Evolutionary conservation across 345 rosid species (phyloP).

Genomic region (Clarkia xantiana): DNA sequence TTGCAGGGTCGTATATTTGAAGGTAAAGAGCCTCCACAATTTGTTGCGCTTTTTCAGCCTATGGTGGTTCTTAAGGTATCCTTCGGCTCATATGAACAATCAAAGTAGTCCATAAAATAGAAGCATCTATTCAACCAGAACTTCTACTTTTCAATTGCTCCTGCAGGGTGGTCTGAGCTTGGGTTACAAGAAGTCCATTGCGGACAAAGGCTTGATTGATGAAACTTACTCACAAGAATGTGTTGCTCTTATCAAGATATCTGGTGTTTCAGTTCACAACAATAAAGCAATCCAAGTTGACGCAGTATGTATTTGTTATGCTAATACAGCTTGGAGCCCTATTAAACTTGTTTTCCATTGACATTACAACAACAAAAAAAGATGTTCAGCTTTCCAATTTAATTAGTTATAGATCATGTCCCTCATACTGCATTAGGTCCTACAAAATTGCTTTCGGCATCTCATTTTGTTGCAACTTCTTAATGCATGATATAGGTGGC

Average conservation of each 20-base stretch:
- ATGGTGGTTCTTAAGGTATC: slow-evolving; percentile 86
- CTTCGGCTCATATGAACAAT: too few relatives aligned
- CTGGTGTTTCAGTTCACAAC: slow-evolving; percentile 69
- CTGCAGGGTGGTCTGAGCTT: slow-evolving; percentile 87
- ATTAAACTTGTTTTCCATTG: too few relatives aligned
- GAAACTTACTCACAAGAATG: slow-evolving; percentile 59
- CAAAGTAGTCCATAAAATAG: neutral
- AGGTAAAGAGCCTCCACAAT: slow-evolving; percentile 95
- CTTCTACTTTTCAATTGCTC: slow-evolving; percentile 1
- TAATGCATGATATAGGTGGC: slow-evolving; percentile 39
- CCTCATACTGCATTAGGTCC: too few relatives aligned
- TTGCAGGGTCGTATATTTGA: slow-evolving; percentile 73
- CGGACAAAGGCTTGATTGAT: slow-evolving; percentile 50
- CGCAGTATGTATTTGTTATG: slow-evolving; percentile 29
- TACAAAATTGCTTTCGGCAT: too few relatives aligned
- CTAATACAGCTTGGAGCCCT: neutral
- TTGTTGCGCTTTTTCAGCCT: slow-evolving; percentile 80
- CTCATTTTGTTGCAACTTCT: too few relatives aligned
- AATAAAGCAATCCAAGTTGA: slow-evolving; percentile 74
- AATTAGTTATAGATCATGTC: too few relatives aligned
- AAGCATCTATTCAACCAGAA: neutral
- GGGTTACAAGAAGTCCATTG: slow-evolving; percentile 58
- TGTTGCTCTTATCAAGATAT: slow-evolving; percentile 69
- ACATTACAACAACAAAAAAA: too few relatives aligned
- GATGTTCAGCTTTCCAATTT: too few relatives aligned